Base-by-base conservation (phyloP, 192 early-diverging fungal genomes). In the Linderina pennispora region DNA sequence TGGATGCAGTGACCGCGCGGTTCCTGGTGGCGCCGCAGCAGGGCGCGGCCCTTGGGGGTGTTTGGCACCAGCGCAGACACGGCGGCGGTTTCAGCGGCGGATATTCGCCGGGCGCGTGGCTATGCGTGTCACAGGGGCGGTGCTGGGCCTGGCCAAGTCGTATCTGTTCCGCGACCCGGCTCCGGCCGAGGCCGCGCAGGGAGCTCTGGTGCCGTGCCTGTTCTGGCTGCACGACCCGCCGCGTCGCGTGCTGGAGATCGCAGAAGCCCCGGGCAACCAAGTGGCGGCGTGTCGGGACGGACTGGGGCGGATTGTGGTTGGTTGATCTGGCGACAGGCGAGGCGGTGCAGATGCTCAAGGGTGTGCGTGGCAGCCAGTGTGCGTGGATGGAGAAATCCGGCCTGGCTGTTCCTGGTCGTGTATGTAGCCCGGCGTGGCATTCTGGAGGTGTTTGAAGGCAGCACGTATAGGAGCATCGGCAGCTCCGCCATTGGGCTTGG, bases 11-110 rank as follows among this genome's bases (percentile, higher is more conserved):
- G 3, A 70, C 66, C 0, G 58, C 66, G 16, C 41, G 66, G 16
- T 70, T 70, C 17, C 39, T 70, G 13, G 66, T 70, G 4, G 66
- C 66, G 13, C 66, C 66, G 4, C 40, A 48, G 33, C 55, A 58
- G 19, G 66, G 66, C 2, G 55, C 62, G n/a, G 66, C 66, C 55
- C 14, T 70, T 70, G 33, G 66, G 66, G 14, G 59, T 70, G 23
- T 70, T 62, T 28, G 51, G 50, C 36, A 62, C 66, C 18, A 70
- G 50, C 16, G 66, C 62, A 25, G 65, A 61, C 26, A 57, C 56
- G 24, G 36, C 40, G 43, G 44, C 58, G 37, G 47, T 50, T 31
- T 69, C 65, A 1, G 65, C 65, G 9, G 65, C 58, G 0, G 65
- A 53, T 10, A 58, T 69, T 26, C n/a, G 65, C 65, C 7, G 65